Conservation (phyloP, 305 asterid genomes). For the Ilex paraguariensis region DNA sequence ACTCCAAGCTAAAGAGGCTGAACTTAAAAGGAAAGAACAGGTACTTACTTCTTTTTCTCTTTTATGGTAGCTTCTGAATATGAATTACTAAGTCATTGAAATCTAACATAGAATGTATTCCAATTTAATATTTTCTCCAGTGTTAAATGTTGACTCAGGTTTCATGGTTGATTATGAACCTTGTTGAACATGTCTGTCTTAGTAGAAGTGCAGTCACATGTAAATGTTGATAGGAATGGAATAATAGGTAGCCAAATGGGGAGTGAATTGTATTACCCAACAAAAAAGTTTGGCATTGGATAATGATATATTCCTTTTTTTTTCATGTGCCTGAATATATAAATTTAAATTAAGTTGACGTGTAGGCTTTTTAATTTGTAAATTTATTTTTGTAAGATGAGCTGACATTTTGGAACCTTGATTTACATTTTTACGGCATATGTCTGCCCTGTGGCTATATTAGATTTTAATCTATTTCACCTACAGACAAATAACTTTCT, state of each 20-base stretch:
- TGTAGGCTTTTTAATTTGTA: too few species aligned
- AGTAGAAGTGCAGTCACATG: background rate
- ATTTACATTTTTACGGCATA: constrained; percentile 6
- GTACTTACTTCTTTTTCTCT: constrained; percentile 24
- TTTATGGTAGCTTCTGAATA: constrained; percentile 8
- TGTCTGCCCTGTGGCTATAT: background rate
- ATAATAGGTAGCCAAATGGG: too few species aligned
- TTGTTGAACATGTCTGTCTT: background rate
- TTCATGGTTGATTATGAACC: constrained; percentile 1
- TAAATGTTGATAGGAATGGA: too few species aligned
- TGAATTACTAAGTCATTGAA: constrained; percentile 1
- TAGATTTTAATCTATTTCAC: too few species aligned
- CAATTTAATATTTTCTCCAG: background rate
- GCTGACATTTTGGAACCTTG: too few species aligned
- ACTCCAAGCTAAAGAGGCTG: constrained; percentile 89
- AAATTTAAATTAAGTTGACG: too few species aligned
- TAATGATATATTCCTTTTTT: too few species aligned
- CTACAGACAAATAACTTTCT: background rate
- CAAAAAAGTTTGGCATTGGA: too few species aligned
- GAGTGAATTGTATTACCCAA: too few species aligned
- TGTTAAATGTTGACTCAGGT: constrained; percentile 1
- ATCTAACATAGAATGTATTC: too few species aligned
- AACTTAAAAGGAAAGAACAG: constrained; percentile 75
- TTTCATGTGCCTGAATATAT: too few species aligned
- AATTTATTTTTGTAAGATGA: too few species aligned